Conservation (phyloP, 2,329 filamentous ascomycete genomes). For the Exophiala calicioides region DNA sequence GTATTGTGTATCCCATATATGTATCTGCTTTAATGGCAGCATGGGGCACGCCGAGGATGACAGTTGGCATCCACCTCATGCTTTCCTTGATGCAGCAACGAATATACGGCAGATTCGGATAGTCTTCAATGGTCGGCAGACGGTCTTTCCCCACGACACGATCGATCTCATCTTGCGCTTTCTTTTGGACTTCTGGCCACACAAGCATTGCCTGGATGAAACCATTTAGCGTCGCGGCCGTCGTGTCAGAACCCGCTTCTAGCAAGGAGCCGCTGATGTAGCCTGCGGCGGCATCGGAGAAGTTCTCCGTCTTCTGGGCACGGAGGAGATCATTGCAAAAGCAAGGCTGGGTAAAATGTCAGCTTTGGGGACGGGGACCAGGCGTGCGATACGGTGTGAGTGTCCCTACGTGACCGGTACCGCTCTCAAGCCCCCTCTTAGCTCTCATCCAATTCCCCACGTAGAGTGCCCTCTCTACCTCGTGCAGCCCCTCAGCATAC, state of each 20-base stretch:
- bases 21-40: constrained; percentile 25
- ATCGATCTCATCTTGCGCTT: constrained; percentile 53
- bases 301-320: constrained; percentile 20
- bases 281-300: constrained; percentile 23
- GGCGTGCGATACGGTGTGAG: not conserved
- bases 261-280: constrained; percentile 42
- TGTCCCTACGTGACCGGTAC: constrained; percentile 12
- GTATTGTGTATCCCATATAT: constrained; percentile 30
- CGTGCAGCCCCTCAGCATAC: constrained; percentile 18
- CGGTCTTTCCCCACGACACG: constrained; percentile 51
- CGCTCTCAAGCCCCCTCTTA: constrained; percentile 15
- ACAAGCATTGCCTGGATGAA: constrained; percentile 54
- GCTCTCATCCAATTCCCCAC: constrained; percentile 18
- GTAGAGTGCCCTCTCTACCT: constrained; percentile 24
- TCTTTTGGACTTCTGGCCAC: constrained; percentile 48
- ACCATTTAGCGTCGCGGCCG: constrained; percentile 42
- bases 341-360: constrained; percentile 12
- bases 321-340: constrained; percentile 24
- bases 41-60: constrained; percentile 29
- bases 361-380: not conserved
- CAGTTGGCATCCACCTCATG: constrained; percentile 54
- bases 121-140: constrained; percentile 53
- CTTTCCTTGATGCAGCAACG: constrained; percentile 58
- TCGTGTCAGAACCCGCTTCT: constrained; percentile 49
- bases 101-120: constrained; percentile 53